Conservation (phyloP, 164 flowering plant species). For the Amborella trichopoda region DNA sequence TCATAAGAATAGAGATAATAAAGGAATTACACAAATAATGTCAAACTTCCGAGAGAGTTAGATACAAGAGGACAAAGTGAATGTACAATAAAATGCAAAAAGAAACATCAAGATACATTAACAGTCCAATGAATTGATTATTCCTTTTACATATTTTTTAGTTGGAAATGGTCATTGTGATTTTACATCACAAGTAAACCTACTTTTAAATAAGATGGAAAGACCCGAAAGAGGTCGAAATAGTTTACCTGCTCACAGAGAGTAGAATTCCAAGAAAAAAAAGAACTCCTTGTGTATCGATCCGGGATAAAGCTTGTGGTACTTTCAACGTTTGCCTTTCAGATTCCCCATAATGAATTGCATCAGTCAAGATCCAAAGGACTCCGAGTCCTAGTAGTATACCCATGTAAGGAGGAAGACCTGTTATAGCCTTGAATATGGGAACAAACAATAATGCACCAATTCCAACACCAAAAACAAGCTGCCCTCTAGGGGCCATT, state of each 20-base stretch:
- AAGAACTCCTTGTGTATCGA: constrained; percentile 93
- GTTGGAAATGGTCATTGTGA: no score
- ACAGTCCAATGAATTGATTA: no score
- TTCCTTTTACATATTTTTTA: no score
- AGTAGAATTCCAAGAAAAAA: constrained; percentile 95
- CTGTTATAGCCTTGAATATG: constrained; percentile 89
- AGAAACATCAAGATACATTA: no score
- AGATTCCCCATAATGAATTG: constrained; percentile 94
- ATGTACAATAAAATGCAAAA: no score
- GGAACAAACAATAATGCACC: constrained; percentile 95
- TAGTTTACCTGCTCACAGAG: constrained; percentile 94
- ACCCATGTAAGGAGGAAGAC: constrained; percentile 95
- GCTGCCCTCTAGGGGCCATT: constrained; percentile 95
- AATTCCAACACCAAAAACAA: constrained; percentile 78
- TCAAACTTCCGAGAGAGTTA: no score
- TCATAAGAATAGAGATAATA: no score
- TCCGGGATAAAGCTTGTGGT: constrained; percentile 94
- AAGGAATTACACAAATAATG: no score
- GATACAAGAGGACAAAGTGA: no score
- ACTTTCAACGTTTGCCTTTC: constrained; percentile 79
- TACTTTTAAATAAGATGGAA: no score
- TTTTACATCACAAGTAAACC: no score
- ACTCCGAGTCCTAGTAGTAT: constrained; percentile 94
- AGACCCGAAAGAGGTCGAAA: neutral
- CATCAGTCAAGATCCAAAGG: constrained; percentile 96